phyloP scores from a whole-genome alignment of 2,329 filamentous ascomycete species.

The Massarina eburnea region DNA sequence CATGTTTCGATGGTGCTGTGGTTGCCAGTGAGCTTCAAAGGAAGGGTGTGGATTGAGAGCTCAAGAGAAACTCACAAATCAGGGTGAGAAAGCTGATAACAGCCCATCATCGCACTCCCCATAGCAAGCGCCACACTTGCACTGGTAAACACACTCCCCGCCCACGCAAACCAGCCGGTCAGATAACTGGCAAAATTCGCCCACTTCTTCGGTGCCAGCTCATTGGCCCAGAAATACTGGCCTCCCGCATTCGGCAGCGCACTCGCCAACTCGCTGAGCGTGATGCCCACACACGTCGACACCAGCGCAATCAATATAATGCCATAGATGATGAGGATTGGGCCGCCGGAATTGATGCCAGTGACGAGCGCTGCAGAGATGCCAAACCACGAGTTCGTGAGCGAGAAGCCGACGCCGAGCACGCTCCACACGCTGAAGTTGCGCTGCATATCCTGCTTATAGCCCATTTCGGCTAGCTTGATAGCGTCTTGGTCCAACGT shows the following conservation, averaged over 20 bases:
- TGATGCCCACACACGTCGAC: constrained; percentile 50
- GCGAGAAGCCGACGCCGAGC: constrained; percentile 54
- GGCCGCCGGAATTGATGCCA: constrained; percentile 54
- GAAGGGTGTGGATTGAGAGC: not conserved
- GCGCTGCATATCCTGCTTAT: constrained; percentile 50
- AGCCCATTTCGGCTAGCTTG: constrained; percentile 52
- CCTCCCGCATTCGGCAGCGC: constrained; percentile 55
- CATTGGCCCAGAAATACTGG: constrained; percentile 55
- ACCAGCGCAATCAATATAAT: constrained; percentile 51
- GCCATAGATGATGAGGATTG: constrained; percentile 53
- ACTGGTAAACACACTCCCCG: constrained; percentile 57
- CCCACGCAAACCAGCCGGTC: constrained; percentile 56
- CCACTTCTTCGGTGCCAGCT: constrained; percentile 50
- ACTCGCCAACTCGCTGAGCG: constrained; percentile 51
- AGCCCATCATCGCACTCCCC: constrained; percentile 53
- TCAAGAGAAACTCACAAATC: constrained; percentile 49
- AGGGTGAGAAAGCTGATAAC: constrained; percentile 55
- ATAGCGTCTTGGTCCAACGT: constrained; percentile 44
- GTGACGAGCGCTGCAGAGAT: constrained; percentile 53
- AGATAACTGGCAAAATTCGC: constrained; percentile 51
- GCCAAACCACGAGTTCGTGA: constrained; percentile 56
- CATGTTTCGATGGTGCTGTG: constrained; percentile 36
- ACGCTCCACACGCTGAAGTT: constrained; percentile 54
- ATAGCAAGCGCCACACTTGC: constrained; percentile 55
- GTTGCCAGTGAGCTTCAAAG: not conserved